These are phyloP conservation scores for Paraphoma chrysanthemicola DNA, from an alignment of 2,329 filamentous ascomycete genomes.

Conservation along the genomic window DNA sequence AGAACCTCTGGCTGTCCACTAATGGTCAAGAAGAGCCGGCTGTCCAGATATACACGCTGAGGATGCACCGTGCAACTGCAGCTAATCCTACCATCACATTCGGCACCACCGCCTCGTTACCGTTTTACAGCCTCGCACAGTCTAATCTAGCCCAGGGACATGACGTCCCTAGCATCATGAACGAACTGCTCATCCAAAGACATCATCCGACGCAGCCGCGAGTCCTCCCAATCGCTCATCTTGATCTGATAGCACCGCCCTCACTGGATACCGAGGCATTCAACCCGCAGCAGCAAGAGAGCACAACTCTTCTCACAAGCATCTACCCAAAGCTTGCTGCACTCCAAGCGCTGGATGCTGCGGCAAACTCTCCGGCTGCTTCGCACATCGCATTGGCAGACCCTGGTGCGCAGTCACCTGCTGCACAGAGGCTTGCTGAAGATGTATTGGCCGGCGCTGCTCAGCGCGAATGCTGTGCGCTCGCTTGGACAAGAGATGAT, in stretches of 20 bases:
- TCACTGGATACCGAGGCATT: conserved; percentile 35
- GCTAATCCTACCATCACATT: conserved; percentile 60
- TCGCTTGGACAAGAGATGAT: conserved; percentile 67
- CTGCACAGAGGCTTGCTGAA: conserved; percentile 66
- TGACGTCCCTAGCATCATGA: conserved; percentile 59
- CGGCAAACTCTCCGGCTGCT: conserved; percentile 54
- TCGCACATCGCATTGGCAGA: conserved; percentile 69
- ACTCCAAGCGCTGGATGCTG: conserved; percentile 53
- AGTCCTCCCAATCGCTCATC: conserved; percentile 49
- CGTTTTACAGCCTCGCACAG: conserved; percentile 72
- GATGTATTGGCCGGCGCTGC: conserved; percentile 67
- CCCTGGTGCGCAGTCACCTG: conserved; percentile 69
- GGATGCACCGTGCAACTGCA: conserved; percentile 54
- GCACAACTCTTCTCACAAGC: conserved; percentile 45
- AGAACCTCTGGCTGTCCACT: conserved; percentile 71
- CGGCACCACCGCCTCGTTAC: conserved; percentile 72
- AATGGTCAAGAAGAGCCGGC: conserved; percentile 67
- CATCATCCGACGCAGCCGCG: conserved; percentile 49
- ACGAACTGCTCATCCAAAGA: conserved; percentile 47
- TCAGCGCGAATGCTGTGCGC: conserved; percentile 71
- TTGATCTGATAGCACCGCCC: conserved; percentile 47
- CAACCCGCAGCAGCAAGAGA: conserved; percentile 39
- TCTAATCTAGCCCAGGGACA: conserved; percentile 57
- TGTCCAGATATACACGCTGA: conserved; percentile 47
- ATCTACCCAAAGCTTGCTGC: conserved; percentile 58